These are phyloP conservation scores for Gigaspora rosea DNA, from an alignment of 192 early-diverging fungal genomes.

Conservation along the genomic window DNA sequence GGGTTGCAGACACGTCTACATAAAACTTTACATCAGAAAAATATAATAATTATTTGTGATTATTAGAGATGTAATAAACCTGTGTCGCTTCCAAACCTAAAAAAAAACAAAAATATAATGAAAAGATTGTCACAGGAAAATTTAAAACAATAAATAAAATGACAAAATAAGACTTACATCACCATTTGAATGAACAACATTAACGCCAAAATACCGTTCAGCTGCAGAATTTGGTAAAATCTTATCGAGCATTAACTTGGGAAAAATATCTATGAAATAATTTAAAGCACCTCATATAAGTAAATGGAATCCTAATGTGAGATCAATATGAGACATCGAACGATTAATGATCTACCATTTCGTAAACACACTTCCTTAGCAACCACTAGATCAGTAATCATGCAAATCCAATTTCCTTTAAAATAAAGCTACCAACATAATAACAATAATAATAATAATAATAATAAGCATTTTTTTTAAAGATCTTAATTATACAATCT, in stretches of 20 bases:
- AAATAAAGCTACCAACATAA: too few species aligned
- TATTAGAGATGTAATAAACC: neutral
- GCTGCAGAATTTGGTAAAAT: neutral
- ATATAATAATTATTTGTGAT: neutral
- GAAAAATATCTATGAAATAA: neutral
- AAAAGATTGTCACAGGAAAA: neutral
- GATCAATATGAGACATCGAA: too few species aligned
- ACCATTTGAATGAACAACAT: neutral
- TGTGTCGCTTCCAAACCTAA: neutral
- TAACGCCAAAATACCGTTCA: neutral
- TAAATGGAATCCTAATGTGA: too few species aligned
- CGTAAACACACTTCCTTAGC: too few species aligned
- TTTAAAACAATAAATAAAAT: neutral
- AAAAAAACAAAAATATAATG: neutral
- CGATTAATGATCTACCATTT: too few species aligned
- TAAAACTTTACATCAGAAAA: too few species aligned
- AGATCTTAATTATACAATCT: too few species aligned
- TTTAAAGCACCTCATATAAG: too few species aligned
- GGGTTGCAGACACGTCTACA: neutral
- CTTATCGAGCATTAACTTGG: neutral
- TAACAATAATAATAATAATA: too few species aligned
- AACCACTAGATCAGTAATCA: too few species aligned
- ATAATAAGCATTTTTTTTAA: too few species aligned
- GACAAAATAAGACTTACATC: neutral
- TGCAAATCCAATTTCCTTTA: too few species aligned